Conservation (phyloP, 768 basidiomycete genomes). For the Dendrothele bispora region DNA sequence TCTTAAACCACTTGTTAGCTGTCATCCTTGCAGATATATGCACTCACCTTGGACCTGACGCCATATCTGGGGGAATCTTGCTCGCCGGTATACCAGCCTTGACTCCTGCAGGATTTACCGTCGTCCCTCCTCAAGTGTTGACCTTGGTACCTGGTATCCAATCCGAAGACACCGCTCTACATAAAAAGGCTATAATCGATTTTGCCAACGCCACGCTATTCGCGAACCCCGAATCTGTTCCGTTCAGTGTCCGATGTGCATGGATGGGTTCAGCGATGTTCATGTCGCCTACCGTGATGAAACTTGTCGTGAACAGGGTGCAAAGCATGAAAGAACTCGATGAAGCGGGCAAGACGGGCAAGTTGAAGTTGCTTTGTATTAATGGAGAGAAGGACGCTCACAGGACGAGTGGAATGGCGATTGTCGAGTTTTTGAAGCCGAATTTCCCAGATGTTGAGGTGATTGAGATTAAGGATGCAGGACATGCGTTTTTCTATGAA, state of each 20-base stretch:
- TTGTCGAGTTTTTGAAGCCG: neutral
- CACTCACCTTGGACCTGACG: neutral
- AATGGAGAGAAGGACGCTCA: neutral
- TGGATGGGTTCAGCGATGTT: neutral
- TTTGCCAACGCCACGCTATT: neutral
- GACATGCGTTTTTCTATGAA: constrained; percentile 2
- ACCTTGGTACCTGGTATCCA: neutral
- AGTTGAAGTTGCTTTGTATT: neutral
- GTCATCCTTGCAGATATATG: neutral
- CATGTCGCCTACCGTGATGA: neutral
- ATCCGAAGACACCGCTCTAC: neutral
- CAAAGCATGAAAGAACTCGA: neutral
- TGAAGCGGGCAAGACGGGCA: neutral
- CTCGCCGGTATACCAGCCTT: neutral
- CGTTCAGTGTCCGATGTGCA: neutral
- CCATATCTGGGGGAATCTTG: neutral
- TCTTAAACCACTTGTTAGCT: too few relatives aligned
- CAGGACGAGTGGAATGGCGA: constrained; percentile 4
- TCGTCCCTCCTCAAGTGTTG: neutral
- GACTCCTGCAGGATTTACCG: neutral
- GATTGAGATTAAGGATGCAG: neutral
- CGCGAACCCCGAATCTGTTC: neutral
- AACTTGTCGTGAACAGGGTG: neutral
- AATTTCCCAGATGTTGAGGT: neutral
- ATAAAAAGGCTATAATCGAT: neutral